Evolutionary conservation across 1,284 basidiomycete genomes (phyloP), one percentile per base, ranked within the genome.

Genomic region (Rhodotorula sp.): DNA sequence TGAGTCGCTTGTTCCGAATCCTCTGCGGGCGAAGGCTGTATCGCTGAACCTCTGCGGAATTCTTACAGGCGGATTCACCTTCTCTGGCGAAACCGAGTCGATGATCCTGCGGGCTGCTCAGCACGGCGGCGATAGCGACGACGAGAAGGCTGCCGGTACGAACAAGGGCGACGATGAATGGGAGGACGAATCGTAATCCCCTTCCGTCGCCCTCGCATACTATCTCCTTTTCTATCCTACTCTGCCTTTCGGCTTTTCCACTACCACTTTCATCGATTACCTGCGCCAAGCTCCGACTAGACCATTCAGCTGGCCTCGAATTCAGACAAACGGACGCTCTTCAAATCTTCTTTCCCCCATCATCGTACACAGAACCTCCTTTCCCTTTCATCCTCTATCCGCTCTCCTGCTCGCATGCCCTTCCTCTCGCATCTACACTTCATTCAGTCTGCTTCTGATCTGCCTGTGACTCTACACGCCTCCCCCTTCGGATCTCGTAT

Each of bases 1-100:
- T 66, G 91, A 91, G 55, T 95, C 93, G 20, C 37, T 42, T 59
- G 12, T 60, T 60, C 59, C 37, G 62, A 68, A 51, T 58, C 68
- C 51, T 58, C 70, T 55, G n/a, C 37, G 44, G 8, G 26, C 4
- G 2, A 14, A 46, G 20, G 77, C 17, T 70, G 67, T 66, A 77
- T 78, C 67, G 81, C 82, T 17, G 64, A 22, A 22, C 72, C 60
- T 84, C 82, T 37, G 82, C 24, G n/a, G 1, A 1, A 24, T 3
- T 58, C 20, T 4, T 33, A 15, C 62, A 75, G 71, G 76, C 42
- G 77, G 77, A 29, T 78, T 78, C 72, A 75, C 74, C 44, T 78
- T 77, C 66, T 68, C 69, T 3, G 77, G 77, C 68, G 76, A 77
- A 60, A 73, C 60, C 44, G 76, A 78, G 45, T 67, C 60, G n/a